Percentiles rank a stretch among this genome's conserved stretches.
Evolutionary conservation across 306 rosid species (phyloP).

Genomic region (Sindora glabra): DNA sequence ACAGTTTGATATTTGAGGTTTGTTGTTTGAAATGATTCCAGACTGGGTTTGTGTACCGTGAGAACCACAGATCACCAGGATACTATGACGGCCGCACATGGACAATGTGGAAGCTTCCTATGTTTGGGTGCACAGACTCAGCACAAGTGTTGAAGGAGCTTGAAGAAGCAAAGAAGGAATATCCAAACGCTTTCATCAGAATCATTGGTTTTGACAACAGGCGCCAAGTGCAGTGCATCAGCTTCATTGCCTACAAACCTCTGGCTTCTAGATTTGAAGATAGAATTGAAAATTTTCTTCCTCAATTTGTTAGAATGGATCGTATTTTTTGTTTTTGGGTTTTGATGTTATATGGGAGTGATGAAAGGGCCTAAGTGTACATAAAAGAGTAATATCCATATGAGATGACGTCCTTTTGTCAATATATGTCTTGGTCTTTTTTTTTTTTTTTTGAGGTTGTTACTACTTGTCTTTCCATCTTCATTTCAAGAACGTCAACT

Average conservation of each 20-base stretch:
- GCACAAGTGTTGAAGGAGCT: conserved; percentile 28
- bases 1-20: no score
- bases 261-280: not conserved
- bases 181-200: conserved; percentile 29
- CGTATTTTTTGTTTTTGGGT: no score
- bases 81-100: conserved; percentile 57
- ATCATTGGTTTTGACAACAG: conserved; percentile 51
- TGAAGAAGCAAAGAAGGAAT: conserved; percentile 19
- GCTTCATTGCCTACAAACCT: conserved; percentile 52
- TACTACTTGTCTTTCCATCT: no score
- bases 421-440: no score
- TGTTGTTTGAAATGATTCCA: not conserved
- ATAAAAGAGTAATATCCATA: no score
- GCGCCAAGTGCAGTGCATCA: conserved; percentile 42
- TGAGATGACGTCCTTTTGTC: no score
- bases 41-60: conserved; percentile 33
- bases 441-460: no score
- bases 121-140: conserved; percentile 40
- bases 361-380: no score
- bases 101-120: conserved; percentile 57
- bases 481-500: no score
- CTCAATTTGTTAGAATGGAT: no score
- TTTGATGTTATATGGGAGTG: no score
- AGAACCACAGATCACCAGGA: conserved; percentile 31
- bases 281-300: no score